Conservation (phyloP, 2,329 filamentous ascomycete species). For the Colletotrichum liriopes region DNA sequence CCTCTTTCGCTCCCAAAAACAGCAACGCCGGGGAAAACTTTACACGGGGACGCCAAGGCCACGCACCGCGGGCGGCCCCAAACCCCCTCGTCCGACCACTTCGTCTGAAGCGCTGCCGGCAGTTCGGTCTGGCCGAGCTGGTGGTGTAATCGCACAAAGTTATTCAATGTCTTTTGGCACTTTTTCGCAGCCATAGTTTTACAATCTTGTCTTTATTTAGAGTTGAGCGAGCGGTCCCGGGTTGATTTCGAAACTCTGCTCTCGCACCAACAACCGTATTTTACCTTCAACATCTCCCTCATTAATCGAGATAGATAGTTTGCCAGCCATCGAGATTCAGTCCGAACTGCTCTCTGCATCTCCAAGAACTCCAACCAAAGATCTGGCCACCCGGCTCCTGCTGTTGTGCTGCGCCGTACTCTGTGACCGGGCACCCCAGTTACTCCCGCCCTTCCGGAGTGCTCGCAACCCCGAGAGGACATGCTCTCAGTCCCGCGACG, state of each 20-base stretch:
- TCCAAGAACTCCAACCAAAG: neutral
- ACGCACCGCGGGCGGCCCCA: neutral
- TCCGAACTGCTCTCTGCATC: neutral
- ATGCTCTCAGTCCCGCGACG: neutral
- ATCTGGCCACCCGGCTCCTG: neutral
- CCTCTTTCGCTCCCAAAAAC: neutral
- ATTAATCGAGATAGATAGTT: neutral
- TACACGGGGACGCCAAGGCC: neutral
- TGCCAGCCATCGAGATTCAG: neutral
- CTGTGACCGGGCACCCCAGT: neutral
- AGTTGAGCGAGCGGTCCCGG: neutral
- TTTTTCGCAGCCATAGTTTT: neutral
- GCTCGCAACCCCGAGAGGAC: neutral
- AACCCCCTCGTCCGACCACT: slow-evolving; percentile 13
- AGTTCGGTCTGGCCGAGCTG: slow-evolving; percentile 14
- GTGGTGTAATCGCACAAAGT: neutral
- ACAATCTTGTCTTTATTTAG: no score
- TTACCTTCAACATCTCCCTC: neutral
- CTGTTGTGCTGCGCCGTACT: neutral
- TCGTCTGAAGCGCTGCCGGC: slow-evolving; percentile 25
- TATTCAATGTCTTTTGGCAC: neutral
- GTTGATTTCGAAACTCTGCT: neutral
- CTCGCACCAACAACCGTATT: neutral
- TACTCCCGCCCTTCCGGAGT: slow-evolving; percentile 13
- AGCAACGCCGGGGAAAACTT: neutral